Evolutionary conservation across 352 stramenopile species (phyloP), one percentile per base, ranked within the genome.

Genomic region (Globisporangium cederbergense): DNA sequence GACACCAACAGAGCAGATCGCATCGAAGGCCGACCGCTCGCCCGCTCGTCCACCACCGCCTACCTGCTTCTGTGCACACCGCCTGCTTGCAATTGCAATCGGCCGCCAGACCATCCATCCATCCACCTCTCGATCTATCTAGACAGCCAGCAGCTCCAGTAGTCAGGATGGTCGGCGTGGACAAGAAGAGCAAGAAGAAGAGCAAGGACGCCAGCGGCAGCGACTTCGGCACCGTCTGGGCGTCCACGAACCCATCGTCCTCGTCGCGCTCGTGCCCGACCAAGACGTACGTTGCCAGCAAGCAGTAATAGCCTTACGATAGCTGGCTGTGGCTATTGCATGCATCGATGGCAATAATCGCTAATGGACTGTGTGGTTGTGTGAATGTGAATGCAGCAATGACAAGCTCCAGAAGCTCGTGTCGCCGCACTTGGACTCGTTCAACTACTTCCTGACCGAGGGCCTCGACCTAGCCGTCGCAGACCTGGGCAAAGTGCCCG

Each of bases 401-500:
- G 73, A 75, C 3, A 93, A 91, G 57, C 70, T 96, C 38, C 81
- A 92, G 66, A 88, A 91, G 68, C 86, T 99, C 47, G 95, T 98
- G 50, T 80, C 83, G 55, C 97, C 96, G n/a, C 98, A 99, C 75
- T 81, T 99, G 47, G 94, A 99, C 60, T 98, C 93, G 56, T 99
- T 99, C 81, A 97, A 99, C 76, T 99, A 97, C 67, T 98, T 99
- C 67, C 74, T 99, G 5, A 93, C 96, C 20, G 84, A 98, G 45
- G 97, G 97, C n/a, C 76, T 99, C 20, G 64, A 89, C 49, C 73
- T 97, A 36, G 97, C 95, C 4, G 88, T 99, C 25, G 79, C 88
- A 36, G 90, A 98, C 74, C 89, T 99, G 51, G 70, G 73, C 40
- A 89, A 91, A 32, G 76, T 96, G 51, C 91, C 98, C 58, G 73